Evolutionary conservation across 306 rosid genomes (phyloP).

Genomic region (Notholithocarpus densiflorus): DNA sequence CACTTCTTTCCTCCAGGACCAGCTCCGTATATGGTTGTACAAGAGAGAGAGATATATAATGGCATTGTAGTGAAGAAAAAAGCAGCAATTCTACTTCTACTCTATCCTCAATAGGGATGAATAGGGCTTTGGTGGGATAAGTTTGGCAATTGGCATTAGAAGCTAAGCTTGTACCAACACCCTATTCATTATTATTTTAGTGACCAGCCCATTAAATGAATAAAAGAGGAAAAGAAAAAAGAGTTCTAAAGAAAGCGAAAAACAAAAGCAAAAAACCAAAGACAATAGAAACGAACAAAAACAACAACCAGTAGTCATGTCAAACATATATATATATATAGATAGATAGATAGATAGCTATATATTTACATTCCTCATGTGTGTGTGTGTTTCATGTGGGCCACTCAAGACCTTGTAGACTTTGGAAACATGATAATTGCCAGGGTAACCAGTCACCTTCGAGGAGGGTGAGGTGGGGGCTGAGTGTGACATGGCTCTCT

Average conservation of each 20-base stretch:
- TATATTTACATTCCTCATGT: not conserved
- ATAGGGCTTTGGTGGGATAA: too few species aligned
- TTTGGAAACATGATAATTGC: not conserved
- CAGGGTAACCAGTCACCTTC: not conserved
- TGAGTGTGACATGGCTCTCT: not conserved
- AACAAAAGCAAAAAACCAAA: not conserved
- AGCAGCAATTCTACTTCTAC: too few species aligned
- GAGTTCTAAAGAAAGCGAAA: not conserved
- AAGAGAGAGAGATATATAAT: too few species aligned
- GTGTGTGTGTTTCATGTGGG: not conserved
- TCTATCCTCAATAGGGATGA: too few species aligned
- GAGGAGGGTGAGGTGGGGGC: conserved; percentile 2
- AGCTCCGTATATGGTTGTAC: too few species aligned
- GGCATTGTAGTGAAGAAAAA: too few species aligned
- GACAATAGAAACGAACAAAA: not conserved
- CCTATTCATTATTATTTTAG: too few species aligned
- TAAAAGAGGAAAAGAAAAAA: too few species aligned
- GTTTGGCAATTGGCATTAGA: too few species aligned
- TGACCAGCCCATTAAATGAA: too few species aligned
- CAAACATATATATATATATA: not conserved
- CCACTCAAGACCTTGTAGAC: not conserved
- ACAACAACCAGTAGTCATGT: not conserved
- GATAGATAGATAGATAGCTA: not conserved
- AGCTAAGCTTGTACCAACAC: too few species aligned
- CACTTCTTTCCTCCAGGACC: too few species aligned